Evolutionary conservation across 2,329 filamentous ascomycete genomes (phyloP).

Genomic region (Trichoderma koningiopsis): DNA sequence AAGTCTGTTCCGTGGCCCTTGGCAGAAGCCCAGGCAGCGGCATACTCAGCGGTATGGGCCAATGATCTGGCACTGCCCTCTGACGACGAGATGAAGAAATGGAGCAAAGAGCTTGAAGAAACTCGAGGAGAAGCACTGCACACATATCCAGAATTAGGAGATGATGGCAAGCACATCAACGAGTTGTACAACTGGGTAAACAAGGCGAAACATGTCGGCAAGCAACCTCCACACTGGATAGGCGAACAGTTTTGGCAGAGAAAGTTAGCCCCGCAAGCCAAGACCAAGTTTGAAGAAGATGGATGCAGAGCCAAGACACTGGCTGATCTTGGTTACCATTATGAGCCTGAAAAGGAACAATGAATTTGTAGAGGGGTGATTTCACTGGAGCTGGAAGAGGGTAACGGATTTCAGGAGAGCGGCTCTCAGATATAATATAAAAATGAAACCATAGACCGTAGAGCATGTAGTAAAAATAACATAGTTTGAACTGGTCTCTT

Average conservation of each 20-base stretch:
- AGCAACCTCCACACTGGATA: slow-evolving; percentile 71
- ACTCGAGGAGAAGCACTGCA: slow-evolving; percentile 40
- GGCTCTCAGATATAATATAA: not conserved
- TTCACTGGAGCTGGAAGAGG: not conserved
- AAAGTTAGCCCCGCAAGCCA: slow-evolving; percentile 66
- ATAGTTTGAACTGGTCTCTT: not conserved
- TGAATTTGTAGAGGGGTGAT: not conserved
- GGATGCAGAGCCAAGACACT: slow-evolving; percentile 67
- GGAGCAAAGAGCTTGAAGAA: slow-evolving; percentile 66
- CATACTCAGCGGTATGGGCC: slow-evolving; percentile 76
- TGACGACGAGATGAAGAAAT: slow-evolving; percentile 64
- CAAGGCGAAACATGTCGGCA: slow-evolving; percentile 56
- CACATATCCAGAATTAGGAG: slow-evolving; percentile 33
- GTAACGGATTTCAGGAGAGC: not conserved
- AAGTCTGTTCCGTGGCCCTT: slow-evolving; percentile 88
- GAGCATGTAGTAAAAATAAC: not conserved
- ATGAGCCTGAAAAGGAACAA: slow-evolving; percentile 36
- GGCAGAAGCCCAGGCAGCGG: slow-evolving; percentile 75
- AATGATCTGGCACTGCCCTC: slow-evolving; percentile 68
- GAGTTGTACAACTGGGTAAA: slow-evolving; percentile 64
- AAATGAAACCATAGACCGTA: not conserved
- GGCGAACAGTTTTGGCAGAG: slow-evolving; percentile 73
- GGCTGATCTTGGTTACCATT: slow-evolving; percentile 72
- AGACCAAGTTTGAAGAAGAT: slow-evolving; percentile 67
- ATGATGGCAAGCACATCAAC: slow-evolving; percentile 72